Evolutionary conservation across 2,329 filamentous ascomycete genomes (phyloP), one percentile per base, ranked within the genome.

Genomic region (Ophiostoma triangulosporum): DNA sequence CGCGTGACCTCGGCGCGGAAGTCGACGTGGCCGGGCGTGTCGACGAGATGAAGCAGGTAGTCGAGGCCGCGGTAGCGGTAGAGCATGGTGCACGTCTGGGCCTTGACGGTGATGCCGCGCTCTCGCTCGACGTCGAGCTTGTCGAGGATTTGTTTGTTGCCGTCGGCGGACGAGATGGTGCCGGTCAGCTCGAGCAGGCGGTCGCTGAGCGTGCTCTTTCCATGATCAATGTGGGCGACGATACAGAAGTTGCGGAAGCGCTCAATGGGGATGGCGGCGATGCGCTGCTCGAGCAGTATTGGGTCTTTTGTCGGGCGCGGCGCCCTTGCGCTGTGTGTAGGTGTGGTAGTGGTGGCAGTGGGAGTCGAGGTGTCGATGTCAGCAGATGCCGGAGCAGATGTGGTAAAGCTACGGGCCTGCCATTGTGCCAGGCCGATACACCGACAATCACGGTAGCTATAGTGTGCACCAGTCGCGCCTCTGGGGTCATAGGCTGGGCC

Each of bases 141-240:
- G 70, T 98, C 93, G 59, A 98, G 74, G 58, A 97, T 88, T 73
- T 98, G 93, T 70, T 95, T 95, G 67, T 96, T 95, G 50, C 77
- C 76, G 55, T 73, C 76, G 56, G 88, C 89, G 0, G 86, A 78
- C 61, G 86, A 73, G 59, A 98, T 97, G 6, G 91, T 97, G 20
- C 93, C 91, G 1, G 93, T 98, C 59, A 94, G 75, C 73, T 98
- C 93, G 57, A 98, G 78, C 52, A 98, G 73, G 3, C 93, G 84
- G 64, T 98, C 93, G 60, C 85, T 91, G 52, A 98, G 81, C 4
- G 93, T 98, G 65, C 87, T 95, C 70, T 98, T 98, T 63, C 93
- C 93, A 81, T 98, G 93, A 67, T 98, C 93, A 65, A 98, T 94
- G 67, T 98, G 93, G 9, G 93, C 93, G 51, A 98, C 91, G 63